Evolutionary conservation across 257 asterid genomes (phyloP).

Genomic region (Solanum paucissectum): DNA sequence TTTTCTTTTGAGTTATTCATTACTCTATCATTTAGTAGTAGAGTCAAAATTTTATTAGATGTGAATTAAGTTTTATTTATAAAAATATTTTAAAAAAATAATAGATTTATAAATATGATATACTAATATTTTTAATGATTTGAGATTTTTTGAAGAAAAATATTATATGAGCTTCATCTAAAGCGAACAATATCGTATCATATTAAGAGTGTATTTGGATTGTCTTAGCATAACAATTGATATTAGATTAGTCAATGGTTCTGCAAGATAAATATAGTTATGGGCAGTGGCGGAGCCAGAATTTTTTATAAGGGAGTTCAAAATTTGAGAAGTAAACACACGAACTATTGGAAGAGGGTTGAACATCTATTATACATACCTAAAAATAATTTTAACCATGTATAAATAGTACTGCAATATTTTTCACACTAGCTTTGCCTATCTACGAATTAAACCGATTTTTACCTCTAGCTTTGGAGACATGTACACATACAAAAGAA

Average conservation of each 20-base stretch:
- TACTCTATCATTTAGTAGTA: rapidly evolving
- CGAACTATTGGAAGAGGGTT: no score
- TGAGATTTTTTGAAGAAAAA: not conserved
- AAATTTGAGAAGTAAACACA: no score
- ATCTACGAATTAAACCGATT: not conserved
- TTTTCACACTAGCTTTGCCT: not conserved
- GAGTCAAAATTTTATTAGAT: not conserved
- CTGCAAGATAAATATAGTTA: no score
- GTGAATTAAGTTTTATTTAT: not conserved
- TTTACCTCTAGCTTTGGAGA: not conserved
- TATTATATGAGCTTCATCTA: not conserved
- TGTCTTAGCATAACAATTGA: no score
- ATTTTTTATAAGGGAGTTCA: no score
- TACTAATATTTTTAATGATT: not conserved
- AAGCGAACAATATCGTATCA: not conserved
- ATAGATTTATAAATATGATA: not conserved
- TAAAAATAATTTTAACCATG: no score
- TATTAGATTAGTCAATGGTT: no score
- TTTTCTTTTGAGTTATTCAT: not conserved
- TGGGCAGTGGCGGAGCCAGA: no score
- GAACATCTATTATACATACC: no score
- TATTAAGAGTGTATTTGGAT: not conserved
- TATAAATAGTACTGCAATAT: no score
- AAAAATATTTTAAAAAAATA: no score
- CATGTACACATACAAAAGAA: not conserved